phyloP scores from a whole-genome alignment of 2,329 filamentous ascomycete species.

The Microdochium bolleyi region DNA sequence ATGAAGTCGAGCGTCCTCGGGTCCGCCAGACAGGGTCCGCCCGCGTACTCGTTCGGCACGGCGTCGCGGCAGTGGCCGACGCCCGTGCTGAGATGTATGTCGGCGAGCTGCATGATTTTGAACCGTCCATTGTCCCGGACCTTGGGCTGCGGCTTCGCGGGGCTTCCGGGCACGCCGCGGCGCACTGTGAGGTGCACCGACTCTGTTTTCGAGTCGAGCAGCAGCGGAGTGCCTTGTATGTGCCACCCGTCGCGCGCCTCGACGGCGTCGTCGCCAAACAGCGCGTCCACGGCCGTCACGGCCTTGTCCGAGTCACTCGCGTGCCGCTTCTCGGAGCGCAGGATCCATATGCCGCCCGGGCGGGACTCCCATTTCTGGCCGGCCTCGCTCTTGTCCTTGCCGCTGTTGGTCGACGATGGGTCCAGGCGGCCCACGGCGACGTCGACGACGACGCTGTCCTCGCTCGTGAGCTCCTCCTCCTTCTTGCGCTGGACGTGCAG shows the following conservation, averaged over 20 bases:
- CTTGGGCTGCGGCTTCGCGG: slow-evolving; percentile 63
- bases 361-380: slow-evolving; percentile 70
- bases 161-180: slow-evolving; percentile 57
- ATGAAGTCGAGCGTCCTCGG: slow-evolving; percentile 87
- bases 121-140: slow-evolving; percentile 87
- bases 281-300: slow-evolving; percentile 74
- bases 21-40: slow-evolving; percentile 82
- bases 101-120: slow-evolving; percentile 95
- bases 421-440: slow-evolving; percentile 66
- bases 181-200: slow-evolving; percentile 72
- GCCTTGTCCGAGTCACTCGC: slow-evolving; percentile 67
- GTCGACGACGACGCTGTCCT: slow-evolving; percentile 75
- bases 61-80: slow-evolving; percentile 79
- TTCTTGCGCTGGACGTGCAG: slow-evolving; percentile 76
- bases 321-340: slow-evolving; percentile 62
- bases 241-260: slow-evolving; percentile 84
- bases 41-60: slow-evolving; percentile 64
- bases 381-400: slow-evolving; percentile 36
- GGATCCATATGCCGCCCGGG: slow-evolving; percentile 73
- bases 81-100: slow-evolving; percentile 88
- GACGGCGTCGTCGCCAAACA: slow-evolving; percentile 86
- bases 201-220: slow-evolving; percentile 57
- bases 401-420: slow-evolving; percentile 47
- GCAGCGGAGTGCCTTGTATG: slow-evolving; percentile 64
- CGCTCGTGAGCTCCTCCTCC: slow-evolving; percentile 69